Evolutionary conservation across 768 basidiomycete species (phyloP).

Genomic region (Lactifluus hygrophoroides): DNA sequence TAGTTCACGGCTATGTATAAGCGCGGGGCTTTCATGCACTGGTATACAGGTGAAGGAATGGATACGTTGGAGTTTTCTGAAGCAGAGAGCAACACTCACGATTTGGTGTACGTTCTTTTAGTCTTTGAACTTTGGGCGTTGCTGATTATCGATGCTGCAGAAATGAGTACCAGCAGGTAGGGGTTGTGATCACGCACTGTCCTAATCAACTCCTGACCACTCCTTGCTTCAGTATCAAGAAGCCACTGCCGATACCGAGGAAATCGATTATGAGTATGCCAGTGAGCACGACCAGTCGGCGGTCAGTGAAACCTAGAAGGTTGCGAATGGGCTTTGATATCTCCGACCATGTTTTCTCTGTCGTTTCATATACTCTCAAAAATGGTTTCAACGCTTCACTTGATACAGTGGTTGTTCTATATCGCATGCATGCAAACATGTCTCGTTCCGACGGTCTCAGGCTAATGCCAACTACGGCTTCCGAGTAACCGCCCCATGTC

Average conservation of each 20-base stretch:
- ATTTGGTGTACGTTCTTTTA: slow-evolving; percentile 57
- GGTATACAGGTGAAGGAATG: slow-evolving; percentile 92
- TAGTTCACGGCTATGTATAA: slow-evolving; percentile 80
- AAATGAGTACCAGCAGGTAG: slow-evolving; percentile 83
- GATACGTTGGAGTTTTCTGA: slow-evolving; percentile 80
- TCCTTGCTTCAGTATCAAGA: slow-evolving; percentile 17
- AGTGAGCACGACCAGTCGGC: slow-evolving; percentile 6
- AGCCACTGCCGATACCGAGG: slow-evolving; percentile 18
- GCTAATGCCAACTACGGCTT: too few relatives aligned
- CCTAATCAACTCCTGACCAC: background rate
- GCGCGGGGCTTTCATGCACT: slow-evolving; percentile 79
- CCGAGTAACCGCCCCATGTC: background rate
- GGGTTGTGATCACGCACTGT: background rate
- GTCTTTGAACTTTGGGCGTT: slow-evolving; percentile 7
- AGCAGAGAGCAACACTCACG: slow-evolving; percentile 74
- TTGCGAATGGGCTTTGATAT: background rate
- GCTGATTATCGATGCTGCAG: slow-evolving; percentile 30
- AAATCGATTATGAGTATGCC: slow-evolving; percentile 8
- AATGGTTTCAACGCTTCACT: background rate
- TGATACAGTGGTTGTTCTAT: background rate
- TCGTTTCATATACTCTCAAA: background rate
- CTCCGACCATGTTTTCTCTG: background rate
- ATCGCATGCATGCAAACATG: background rate
- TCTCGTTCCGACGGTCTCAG: background rate
- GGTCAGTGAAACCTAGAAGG: background rate